Conservation (phyloP, 2,329 filamentous ascomycete species). For the Sporothrix dimorphospora region DNA sequence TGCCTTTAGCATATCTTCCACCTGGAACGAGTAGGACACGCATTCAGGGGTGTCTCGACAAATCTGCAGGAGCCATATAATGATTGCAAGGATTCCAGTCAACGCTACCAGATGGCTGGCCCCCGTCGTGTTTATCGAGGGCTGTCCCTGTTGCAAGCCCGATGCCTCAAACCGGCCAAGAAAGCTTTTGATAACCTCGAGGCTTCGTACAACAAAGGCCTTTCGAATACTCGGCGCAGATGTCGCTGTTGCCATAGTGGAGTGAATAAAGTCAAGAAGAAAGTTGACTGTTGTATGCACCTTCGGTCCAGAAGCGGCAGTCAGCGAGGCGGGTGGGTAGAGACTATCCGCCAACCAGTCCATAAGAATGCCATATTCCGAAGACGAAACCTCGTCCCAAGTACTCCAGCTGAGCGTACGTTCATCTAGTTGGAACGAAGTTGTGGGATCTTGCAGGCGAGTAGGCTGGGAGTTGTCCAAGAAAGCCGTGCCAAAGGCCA, state of each 20-base stretch:
- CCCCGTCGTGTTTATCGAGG: conserved; percentile 31
- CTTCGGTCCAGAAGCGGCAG: background rate
- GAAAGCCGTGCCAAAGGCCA: conserved; percentile 40
- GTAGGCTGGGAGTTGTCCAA: background rate
- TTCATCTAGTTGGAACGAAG: conserved; percentile 50
- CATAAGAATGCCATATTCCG: conserved; percentile 63
- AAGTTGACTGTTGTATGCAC: conserved; percentile 47
- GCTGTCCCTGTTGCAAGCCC: background rate
- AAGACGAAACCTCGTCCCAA: conserved; percentile 63
- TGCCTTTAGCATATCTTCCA: conserved; percentile 55
- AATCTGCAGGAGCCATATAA: conserved; percentile 48
- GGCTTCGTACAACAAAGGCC: conserved; percentile 49
- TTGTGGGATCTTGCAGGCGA: conserved; percentile 32
- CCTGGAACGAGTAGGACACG: conserved; percentile 45
- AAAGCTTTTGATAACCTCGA: conserved; percentile 51
- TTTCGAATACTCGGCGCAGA: conserved; percentile 41
- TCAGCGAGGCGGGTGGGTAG: background rate
- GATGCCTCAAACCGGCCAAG: conserved; percentile 40
- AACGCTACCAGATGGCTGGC: conserved; percentile 36
- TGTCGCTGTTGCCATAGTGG: conserved; percentile 47
- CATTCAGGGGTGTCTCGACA: conserved; percentile 44
- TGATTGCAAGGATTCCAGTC: conserved; percentile 45
- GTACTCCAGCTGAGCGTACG: conserved; percentile 56
- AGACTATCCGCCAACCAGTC: conserved; percentile 52
- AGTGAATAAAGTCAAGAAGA: conserved; percentile 52